Conservation (phyloP, 1,284 basidiomycete species). For the Vanrija pseudolonga region DNA sequence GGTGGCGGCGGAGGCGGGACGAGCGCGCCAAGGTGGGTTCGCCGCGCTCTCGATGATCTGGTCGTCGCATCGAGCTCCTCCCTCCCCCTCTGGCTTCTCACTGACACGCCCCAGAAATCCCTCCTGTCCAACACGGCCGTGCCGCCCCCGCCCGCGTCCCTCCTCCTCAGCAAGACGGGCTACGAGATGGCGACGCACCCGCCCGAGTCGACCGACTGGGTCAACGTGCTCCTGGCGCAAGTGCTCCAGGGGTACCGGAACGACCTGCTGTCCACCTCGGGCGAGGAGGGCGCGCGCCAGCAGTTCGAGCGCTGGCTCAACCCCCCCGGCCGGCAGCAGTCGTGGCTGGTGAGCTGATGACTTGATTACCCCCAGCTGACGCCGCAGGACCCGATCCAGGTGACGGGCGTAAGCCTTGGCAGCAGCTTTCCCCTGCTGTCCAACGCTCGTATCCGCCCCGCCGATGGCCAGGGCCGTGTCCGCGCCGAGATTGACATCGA, state of each 20-base stretch:
- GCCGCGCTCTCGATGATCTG: no score
- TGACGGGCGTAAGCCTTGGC: conserved; percentile 56
- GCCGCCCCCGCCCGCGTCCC: conserved; percentile 41
- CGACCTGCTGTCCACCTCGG: conserved; percentile 44
- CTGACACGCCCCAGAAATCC: conserved; percentile 26
- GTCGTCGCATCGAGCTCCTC: no score
- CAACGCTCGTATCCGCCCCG: conserved; percentile 55
- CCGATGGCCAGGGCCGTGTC: conserved; percentile 53
- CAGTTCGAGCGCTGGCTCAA: conserved; percentile 50
- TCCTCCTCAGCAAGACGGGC: conserved; percentile 51
- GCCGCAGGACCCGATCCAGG: conserved; percentile 52
- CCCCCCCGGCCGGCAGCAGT: conserved; percentile 33
- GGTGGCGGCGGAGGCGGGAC: conserved; percentile 28
- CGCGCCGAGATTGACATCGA: conserved; percentile 58
- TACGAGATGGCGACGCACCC: conserved; percentile 56
- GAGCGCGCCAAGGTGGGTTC: conserved; percentile 39
- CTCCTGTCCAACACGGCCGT: conserved; percentile 40
- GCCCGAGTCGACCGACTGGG: conserved; percentile 56
- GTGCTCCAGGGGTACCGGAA: conserved; percentile 51
- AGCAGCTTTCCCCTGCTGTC: conserved; percentile 54
- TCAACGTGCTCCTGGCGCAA: conserved; percentile 57
- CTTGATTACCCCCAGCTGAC: no score
- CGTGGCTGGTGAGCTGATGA: conserved; percentile 45
- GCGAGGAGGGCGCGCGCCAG: conserved; percentile 49
- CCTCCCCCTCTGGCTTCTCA: no score